Base-by-base conservation (phyloP, 805 yeast genomes). In the Saccharomycopsis fibuligera region DNA sequence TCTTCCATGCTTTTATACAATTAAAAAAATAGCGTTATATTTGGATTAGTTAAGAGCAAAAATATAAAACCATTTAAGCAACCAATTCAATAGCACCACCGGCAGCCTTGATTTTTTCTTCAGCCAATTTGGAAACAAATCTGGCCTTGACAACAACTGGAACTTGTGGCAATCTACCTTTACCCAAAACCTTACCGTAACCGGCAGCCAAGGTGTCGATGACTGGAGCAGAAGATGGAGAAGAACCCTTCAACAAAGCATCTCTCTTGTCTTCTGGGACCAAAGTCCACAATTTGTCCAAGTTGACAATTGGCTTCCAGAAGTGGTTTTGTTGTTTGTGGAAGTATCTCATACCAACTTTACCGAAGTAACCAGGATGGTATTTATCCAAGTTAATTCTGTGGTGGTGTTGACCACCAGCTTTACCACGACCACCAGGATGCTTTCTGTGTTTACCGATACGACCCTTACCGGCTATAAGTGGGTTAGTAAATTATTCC, bases 281-380 rank as follows among this genome's bases (percentile, higher is more conserved):
- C 69, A 93, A 83, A 65, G 97, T 79, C 99, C 99, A 93, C 73
- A 93, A 85, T 76, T 87, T 88, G 82, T 93, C 98, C 72, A 93
- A 79, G 91, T 93, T 93, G 75, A 93, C 78, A 66, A 85, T 86
- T 75, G 99, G 99, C 75, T 78, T 84, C 99, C 99, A 93, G 89
- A 81, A 83, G 70, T 86, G 96, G 79, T 75, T 78, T 68, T 76
- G 78, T 78, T 87, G 95, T 75, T 85, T 82, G 88, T 88, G 96
- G 96, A 83, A 91, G 84, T 86, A 84, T 86, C 99, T 88, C 97
- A 91, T 91, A 90, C 99, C 99, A 73, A 93, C 98, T 81, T 93
- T 95, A 86, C 99, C 99, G 79, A 93, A 93, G 91, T 93, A 93
- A 89, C 99, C 99, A 69, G 99, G 99, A 77, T 93, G 99, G 96